These are phyloP conservation scores for Geotrichum reessii DNA, from an alignment of 1,139 yeast genomes.

Conservation along the genomic window DNA sequence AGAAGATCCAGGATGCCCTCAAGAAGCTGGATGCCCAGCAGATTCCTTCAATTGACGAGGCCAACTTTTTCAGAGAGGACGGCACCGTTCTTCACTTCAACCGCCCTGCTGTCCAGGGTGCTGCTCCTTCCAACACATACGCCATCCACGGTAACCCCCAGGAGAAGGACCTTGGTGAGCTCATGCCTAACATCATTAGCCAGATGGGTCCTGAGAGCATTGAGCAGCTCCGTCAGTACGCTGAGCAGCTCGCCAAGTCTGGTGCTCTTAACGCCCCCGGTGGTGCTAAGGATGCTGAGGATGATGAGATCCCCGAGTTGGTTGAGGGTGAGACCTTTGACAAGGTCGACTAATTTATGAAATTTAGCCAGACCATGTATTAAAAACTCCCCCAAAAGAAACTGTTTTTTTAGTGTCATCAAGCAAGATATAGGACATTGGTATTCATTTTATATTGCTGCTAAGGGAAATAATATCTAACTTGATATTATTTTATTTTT, in stretches of 20 bases:
- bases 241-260: constrained; percentile 70
- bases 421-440: not conserved
- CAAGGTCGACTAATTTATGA: constrained; percentile 36
- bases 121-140: constrained; percentile 84
- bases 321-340: constrained; percentile 95
- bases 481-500: not conserved
- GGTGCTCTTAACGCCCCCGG: constrained; percentile 46
- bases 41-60: constrained; percentile 88
- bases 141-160: constrained; percentile 95
- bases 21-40: constrained; percentile 87
- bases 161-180: constrained; percentile 87
- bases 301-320: constrained; percentile 78
- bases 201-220: constrained; percentile 96
- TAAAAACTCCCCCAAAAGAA: not conserved
- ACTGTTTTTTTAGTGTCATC: not conserved
- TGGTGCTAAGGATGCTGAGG: constrained; percentile 48
- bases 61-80: constrained; percentile 95
- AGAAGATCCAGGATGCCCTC: constrained; percentile 84
- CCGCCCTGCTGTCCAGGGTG: constrained; percentile 92
- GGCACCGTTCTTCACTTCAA: constrained; percentile 94
- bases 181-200: constrained; percentile 91
- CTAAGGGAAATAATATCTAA: not conserved
- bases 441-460: not conserved
- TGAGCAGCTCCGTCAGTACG: constrained; percentile 82
- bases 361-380: not conserved